Percentiles rank a stretch among this genome's conserved stretches.
These are phyloP conservation scores for Ophiostoma himal-ulmi DNA, from an alignment of 2,329 filamentous ascomycete genomes.

Conservation along the genomic window DNA sequence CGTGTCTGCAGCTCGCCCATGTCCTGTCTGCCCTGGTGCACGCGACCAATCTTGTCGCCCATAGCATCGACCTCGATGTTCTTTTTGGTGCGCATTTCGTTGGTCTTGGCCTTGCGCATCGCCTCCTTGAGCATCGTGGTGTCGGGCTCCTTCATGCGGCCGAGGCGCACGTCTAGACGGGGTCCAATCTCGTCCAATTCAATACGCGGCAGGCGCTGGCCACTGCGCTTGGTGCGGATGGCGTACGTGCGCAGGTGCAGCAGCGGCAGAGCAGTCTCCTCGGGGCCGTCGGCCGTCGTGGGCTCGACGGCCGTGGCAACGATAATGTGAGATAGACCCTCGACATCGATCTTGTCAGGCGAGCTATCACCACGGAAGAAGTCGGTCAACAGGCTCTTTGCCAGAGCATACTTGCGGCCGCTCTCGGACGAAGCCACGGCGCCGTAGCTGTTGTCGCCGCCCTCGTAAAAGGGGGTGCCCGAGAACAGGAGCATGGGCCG, in stretches of 20 bases:
- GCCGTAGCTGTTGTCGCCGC: slow-evolving; percentile 59
- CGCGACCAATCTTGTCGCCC: slow-evolving; percentile 91
- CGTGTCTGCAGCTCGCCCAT: slow-evolving; percentile 81
- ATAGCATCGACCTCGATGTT: slow-evolving; percentile 87
- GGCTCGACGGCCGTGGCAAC: slow-evolving; percentile 69
- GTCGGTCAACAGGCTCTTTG: slow-evolving; percentile 82
- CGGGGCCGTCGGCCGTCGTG: slow-evolving; percentile 29
- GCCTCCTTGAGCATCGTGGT: slow-evolving; percentile 79
- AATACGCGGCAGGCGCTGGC: slow-evolving; percentile 79
- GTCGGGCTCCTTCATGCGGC: slow-evolving; percentile 73
- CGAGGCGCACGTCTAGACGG: slow-evolving; percentile 83
- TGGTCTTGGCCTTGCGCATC: slow-evolving; percentile 73
- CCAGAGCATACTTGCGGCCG: slow-evolving; percentile 58
- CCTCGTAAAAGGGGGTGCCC: slow-evolving; percentile 56
- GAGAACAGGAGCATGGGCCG: slow-evolving; percentile 84
- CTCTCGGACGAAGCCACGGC: slow-evolving; percentile 40
- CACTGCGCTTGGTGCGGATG: slow-evolving; percentile 77
- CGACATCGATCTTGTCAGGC: slow-evolving; percentile 80
- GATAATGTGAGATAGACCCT: slow-evolving; percentile 87
- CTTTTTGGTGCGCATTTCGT: slow-evolving; percentile 82
- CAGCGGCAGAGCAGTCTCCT: slow-evolving; percentile 42
- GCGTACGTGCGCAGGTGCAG: slow-evolving; percentile 75
- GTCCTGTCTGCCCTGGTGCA: slow-evolving; percentile 89
- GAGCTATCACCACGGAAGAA: slow-evolving; percentile 79
- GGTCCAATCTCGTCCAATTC: slow-evolving; percentile 47